These are phyloP conservation scores for Pseudozyma tsukubaensis DNA, from an alignment of 1,284 basidiomycete genomes.

Conservation along the genomic window DNA sequence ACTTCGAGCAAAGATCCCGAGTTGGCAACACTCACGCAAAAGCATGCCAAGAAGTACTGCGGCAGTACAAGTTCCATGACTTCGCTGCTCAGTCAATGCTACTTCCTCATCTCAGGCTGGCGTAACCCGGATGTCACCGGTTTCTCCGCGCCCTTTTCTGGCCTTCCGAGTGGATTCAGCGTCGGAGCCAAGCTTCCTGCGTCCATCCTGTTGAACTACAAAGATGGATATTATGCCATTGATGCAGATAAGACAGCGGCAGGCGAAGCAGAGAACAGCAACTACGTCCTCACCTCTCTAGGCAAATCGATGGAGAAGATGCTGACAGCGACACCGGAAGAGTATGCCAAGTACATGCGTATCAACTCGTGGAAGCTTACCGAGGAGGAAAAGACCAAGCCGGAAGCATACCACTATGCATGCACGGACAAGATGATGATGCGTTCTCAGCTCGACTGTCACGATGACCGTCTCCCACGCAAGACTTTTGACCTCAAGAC, in stretches of 20 bases:
- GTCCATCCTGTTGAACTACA: conserved; percentile 76
- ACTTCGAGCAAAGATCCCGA: conserved; percentile 84
- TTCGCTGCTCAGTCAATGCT: conserved; percentile 85
- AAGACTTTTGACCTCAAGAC: conserved; percentile 97
- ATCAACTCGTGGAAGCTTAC: conserved; percentile 63
- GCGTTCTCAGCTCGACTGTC: conserved; percentile 94
- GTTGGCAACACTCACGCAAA: conserved; percentile 76
- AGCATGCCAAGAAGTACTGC: conserved; percentile 76
- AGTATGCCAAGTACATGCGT: conserved; percentile 78
- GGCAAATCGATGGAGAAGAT: conserved; percentile 91
- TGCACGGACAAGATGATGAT: conserved; percentile 84
- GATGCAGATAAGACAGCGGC: conserved; percentile 76
- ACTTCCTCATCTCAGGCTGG: conserved; percentile 74
- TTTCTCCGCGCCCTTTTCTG: conserved; percentile 72
- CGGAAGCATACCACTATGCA: conserved; percentile 65
- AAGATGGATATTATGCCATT: conserved; percentile 76
- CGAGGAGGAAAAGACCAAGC: conserved; percentile 69
- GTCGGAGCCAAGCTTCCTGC: conserved; percentile 84
- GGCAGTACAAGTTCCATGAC: conserved; percentile 95
- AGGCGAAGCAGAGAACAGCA: conserved; percentile 60
- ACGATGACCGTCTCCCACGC: conserved; percentile 83
- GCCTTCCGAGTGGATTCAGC: conserved; percentile 79
- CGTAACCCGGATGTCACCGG: conserved; percentile 63
- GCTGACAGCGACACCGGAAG: conserved; percentile 77
- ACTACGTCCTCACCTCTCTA: conserved; percentile 71